A percentile compares a stretch with the other conserved stretches of the same genome.
Conservation (phyloP, 306 rosid species). For the Chamaecrista fasciculata region DNA sequence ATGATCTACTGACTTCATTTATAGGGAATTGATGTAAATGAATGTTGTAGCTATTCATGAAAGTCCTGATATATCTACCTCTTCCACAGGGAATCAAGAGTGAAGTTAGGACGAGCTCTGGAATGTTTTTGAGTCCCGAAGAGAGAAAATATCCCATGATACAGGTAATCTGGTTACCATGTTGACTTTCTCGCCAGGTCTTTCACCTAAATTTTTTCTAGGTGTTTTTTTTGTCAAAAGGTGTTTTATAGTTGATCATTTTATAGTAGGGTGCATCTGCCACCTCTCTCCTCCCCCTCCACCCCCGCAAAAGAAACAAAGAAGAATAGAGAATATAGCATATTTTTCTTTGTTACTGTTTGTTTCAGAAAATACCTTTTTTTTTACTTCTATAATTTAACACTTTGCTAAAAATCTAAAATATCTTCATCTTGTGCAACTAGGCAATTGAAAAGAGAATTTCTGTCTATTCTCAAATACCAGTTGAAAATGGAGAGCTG, state of each 20-base stretch:
- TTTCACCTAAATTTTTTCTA: neutral
- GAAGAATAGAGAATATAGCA: neutral
- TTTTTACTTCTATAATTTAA: no score
- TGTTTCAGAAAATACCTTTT: neutral
- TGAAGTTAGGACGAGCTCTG: constrained; percentile 92
- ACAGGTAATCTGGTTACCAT: constrained; percentile 48
- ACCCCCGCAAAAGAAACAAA: no score
- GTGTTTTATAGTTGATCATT: neutral
- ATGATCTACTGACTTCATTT: no score
- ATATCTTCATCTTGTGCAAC: constrained; percentile 34
- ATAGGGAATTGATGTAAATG: neutral
- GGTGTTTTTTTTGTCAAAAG: neutral
- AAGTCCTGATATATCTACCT: constrained; percentile 15
- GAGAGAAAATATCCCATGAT: constrained; percentile 80
- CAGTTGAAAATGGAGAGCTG: constrained; percentile 90
- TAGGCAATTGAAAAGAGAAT: constrained; percentile 97
- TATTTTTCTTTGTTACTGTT: neutral
- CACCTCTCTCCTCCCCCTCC: neutral
- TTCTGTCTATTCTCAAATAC: constrained; percentile 87
- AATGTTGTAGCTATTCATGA: constrained; percentile 18
- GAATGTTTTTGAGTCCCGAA: constrained; percentile 71
- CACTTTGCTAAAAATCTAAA: constrained; percentile 25
- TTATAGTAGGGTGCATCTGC: neutral
- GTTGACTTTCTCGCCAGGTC: neutral
- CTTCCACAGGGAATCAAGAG: constrained; percentile 79